phyloP scores from a whole-genome alignment of 108 stramenopile species.

The Asterionellopsis glacialis region DNA sequence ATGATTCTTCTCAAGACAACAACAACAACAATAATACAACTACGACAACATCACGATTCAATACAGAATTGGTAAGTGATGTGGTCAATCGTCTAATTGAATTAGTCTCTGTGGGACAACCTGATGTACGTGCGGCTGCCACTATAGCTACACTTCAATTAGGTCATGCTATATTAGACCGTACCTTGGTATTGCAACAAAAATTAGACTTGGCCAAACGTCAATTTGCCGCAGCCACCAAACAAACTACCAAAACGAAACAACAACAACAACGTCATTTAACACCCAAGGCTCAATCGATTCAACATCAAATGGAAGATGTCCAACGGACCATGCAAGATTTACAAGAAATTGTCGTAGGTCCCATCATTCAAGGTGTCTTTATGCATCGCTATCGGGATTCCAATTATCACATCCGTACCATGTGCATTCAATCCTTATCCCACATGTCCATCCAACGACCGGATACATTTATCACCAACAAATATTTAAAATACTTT shows the following conservation, averaged over 20 bases:
- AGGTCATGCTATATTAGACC: conserved; percentile 55
- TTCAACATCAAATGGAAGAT: conserved; percentile 47
- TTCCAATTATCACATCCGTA: conserved; percentile 69
- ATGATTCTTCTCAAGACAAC: conserved; percentile 5
- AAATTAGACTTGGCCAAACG: conserved; percentile 50
- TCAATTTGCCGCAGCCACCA: conserved; percentile 38
- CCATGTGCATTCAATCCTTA: conserved; percentile 55
- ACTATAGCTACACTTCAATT: conserved; percentile 59
- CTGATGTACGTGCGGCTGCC: conserved; percentile 70
- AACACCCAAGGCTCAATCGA: conserved; percentile 40
- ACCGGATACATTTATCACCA: conserved; percentile 72
- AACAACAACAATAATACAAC: conserved; percentile 17
- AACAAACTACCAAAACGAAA: conserved; percentile 15
- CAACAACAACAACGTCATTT: neutral
- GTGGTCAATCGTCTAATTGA: conserved; percentile 55
- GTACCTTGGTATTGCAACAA: conserved; percentile 34
- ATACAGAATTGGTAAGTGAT: conserved; percentile 60
- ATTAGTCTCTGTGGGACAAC: conserved; percentile 69
- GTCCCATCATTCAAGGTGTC: conserved; percentile 51
- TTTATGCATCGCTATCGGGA: conserved; percentile 82
- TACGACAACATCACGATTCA: conserved; percentile 40
- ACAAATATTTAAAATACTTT: conserved; percentile 88
- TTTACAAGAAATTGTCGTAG: conserved; percentile 56
- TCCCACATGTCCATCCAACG: conserved; percentile 53
- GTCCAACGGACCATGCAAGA: conserved; percentile 52